phyloP scores from a whole-genome alignment of 2,329 filamentous ascomycete genomes.

The Colletotrichum godetiae region DNA sequence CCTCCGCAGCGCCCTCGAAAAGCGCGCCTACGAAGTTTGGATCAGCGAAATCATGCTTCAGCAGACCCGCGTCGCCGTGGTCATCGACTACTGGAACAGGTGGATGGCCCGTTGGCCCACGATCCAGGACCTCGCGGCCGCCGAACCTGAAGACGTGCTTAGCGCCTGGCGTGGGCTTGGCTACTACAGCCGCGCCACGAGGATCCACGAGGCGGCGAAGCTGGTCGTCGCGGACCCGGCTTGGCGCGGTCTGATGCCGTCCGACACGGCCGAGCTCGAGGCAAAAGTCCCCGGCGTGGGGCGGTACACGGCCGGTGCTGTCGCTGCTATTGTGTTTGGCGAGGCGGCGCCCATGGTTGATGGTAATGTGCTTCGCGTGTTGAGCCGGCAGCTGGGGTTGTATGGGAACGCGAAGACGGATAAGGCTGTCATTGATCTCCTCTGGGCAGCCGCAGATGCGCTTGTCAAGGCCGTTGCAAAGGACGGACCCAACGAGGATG shows the following conservation, averaged over 20 bases:
- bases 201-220: conserved; percentile 68
- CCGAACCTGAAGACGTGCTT: conserved; percentile 66
- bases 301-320: conserved; percentile 71
- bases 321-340: conserved; percentile 72
- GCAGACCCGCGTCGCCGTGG: conserved; percentile 71
- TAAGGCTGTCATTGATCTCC: conserved; percentile 60
- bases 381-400: conserved; percentile 70
- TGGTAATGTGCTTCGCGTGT: conserved; percentile 70
- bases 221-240: conserved; percentile 56
- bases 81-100: conserved; percentile 71
- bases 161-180: conserved; percentile 70
- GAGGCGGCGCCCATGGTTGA: conserved; percentile 70
- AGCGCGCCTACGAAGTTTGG: conserved; percentile 73
- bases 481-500: conserved; percentile 43
- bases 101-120: conserved; percentile 73
- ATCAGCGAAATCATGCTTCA: conserved; percentile 77
- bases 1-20: conserved; percentile 58
- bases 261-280: conserved; percentile 56
- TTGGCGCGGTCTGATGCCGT: conserved; percentile 62
- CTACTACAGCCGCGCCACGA: conserved; percentile 72
- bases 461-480: conserved; percentile 63
- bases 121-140: conserved; percentile 65
- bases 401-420: conserved; percentile 68
- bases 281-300: conserved; percentile 69
- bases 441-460: conserved; percentile 69